phyloP scores from a whole-genome alignment of 106 monocot species.

The Triglochin maritima region DNA sequence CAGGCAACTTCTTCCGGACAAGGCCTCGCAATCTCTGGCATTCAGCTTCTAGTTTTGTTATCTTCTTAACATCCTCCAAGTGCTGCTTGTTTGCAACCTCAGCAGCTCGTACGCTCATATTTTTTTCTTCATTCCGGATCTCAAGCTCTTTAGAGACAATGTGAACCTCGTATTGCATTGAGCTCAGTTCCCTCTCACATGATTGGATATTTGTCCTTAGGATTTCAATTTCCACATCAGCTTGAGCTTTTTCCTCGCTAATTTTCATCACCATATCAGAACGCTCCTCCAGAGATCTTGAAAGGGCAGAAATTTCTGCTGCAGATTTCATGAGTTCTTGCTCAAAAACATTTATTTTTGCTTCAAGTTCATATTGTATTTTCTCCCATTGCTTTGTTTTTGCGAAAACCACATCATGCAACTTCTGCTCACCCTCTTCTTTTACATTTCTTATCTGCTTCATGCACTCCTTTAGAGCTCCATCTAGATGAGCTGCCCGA shows the following conservation, averaged over 20 bases:
- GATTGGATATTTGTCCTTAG: conserved; percentile 38
- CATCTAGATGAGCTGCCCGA: conserved; percentile 35
- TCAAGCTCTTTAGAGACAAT: conserved; percentile 53
- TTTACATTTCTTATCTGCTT: conserved; percentile 43
- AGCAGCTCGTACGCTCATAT: conserved; percentile 46
- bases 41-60: conserved; percentile 55
- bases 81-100: conserved; percentile 59
- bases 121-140: conserved; percentile 64
- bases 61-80: conserved; percentile 59
- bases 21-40: conserved; percentile 55
- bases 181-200: conserved; percentile 48
- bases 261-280: conserved; percentile 39
- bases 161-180: conserved; percentile 59
- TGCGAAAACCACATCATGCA: conserved; percentile 45
- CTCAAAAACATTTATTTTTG: conserved; percentile 31
- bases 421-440: conserved; percentile 53
- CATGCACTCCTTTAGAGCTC: conserved; percentile 66
- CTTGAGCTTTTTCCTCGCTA: conserved; percentile 35
- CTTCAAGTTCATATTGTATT: conserved; percentile 20
- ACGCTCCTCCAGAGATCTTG: conserved; percentile 53
- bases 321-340: conserved; percentile 31
- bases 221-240: conserved; percentile 43
- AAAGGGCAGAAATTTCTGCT: conserved; percentile 40
- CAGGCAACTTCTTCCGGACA: conserved; percentile 63
- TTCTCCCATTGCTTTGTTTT: conserved; percentile 55